Percentiles rank a stretch among this genome's conserved stretches.
phyloP scores from a whole-genome alignment of 2,329 filamentous ascomycete species.

The Penicillium fuscoglaucum region DNA sequence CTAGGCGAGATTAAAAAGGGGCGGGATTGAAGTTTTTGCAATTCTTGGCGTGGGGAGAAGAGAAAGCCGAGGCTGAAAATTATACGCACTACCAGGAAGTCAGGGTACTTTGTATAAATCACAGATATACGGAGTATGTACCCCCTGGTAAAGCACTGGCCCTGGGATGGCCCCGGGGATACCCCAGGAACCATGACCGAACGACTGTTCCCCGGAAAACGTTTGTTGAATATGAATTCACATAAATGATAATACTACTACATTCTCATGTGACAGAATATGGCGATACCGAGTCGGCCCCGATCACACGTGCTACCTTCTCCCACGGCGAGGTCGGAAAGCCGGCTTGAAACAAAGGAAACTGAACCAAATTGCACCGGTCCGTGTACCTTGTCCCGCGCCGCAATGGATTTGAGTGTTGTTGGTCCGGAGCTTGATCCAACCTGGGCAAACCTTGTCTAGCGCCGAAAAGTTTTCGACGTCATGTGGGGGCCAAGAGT shows the following conservation, averaged over 20 bases:
- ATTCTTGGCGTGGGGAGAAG: slow-evolving; percentile 1
- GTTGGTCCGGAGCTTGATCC: background rate
- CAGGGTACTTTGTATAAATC: background rate
- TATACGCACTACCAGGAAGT: background rate
- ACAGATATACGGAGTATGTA: background rate
- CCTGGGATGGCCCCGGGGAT: no score
- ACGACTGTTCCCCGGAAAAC: background rate
- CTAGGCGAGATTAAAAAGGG: slow-evolving; percentile 1
- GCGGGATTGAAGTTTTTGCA: background rate
- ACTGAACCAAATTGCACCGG: background rate
- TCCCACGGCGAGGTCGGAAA: background rate
- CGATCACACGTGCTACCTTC: background rate
- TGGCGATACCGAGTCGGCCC: background rate
- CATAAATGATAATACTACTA: background rate
- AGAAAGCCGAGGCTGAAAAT: background rate
- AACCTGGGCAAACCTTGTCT: background rate
- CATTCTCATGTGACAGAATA: background rate
- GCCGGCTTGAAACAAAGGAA: background rate
- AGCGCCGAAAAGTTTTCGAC: background rate
- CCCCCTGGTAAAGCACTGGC: background rate
- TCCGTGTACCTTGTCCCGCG: slow-evolving; percentile 1
- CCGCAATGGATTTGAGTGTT: slow-evolving; percentile 15
- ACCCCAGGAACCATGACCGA: background rate
- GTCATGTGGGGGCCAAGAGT: background rate
- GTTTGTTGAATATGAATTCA: background rate